Percentiles rank a stretch among this genome's conserved stretches.
Evolutionary conservation across 768 basidiomycete genomes (phyloP).

Genomic region (Pholiota molesta): DNA sequence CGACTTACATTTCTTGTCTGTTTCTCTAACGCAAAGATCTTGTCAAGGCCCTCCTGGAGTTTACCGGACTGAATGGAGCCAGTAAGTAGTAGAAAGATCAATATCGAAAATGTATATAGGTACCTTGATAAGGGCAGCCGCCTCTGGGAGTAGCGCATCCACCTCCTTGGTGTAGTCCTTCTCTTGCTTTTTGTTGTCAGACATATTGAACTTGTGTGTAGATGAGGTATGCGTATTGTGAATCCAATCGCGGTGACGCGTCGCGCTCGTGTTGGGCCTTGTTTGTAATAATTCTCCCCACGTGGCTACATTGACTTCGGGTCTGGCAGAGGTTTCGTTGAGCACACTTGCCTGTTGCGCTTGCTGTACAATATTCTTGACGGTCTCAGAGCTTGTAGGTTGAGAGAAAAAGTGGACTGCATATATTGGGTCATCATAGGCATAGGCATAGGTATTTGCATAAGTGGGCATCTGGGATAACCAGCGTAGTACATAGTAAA

Average conservation of each 20-base stretch:
- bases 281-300: constrained; percentile 36
- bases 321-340: background rate
- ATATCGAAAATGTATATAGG: constrained; percentile 2
- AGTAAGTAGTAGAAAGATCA: constrained; percentile 14
- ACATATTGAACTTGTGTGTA: constrained; percentile 57
- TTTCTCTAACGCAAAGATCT: constrained; percentile 88
- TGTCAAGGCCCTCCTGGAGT: constrained; percentile 87
- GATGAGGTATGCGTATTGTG: constrained; percentile 34
- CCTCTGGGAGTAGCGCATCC: constrained; percentile 71
- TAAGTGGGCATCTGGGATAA: constrained; percentile 34
- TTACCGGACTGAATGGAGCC: constrained; percentile 57
- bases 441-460: constrained; percentile 30
- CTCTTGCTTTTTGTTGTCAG: constrained; percentile 83
- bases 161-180: constrained; percentile 89
- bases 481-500: constrained; percentile 41
- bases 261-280: constrained; percentile 55
- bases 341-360: background rate
- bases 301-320: constrained; percentile 31
- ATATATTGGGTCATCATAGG: constrained; percentile 31
- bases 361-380: constrained; percentile 5
- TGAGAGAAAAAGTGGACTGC: constrained; percentile 30
- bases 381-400: constrained; percentile 8
- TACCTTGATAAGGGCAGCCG: constrained; percentile 72
- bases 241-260: constrained; percentile 59
- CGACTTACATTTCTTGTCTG: constrained; percentile 85